Evolutionary conservation across 164 flowering plant genomes (phyloP), one percentile per base, ranked within the genome.

Genomic region (Magnolia kwangsiensis): DNA sequence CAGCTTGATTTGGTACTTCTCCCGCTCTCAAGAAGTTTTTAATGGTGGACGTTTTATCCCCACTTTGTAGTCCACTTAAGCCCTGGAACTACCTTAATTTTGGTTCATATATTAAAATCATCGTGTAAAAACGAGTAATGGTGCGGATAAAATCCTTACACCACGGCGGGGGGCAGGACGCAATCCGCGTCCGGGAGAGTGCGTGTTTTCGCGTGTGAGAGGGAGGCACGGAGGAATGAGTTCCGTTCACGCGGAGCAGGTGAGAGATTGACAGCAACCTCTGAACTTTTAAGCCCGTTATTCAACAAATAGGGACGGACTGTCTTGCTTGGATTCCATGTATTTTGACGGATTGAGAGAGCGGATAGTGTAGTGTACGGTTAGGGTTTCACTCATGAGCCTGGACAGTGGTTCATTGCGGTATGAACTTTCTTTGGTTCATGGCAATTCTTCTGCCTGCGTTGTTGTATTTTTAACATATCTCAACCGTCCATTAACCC

Each of bases 231-330:
- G 2, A 27, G 29, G 29, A 27, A 27, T 27, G 29, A 27, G 2
- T 2, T 27, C 75, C 80, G 78, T 81, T 86, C 87, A 86, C 87
- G 85, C 84, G 87, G 79, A 49, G 75, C 83, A 79, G 78, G 82
- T 74, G 79, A 65, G 63, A 50, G 37, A 37, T 69, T 77, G 82
- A 82, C 70, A 72, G 75, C 69, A 45, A 75, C 77, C 74, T 8
- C 45, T 13, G 61, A 74, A 50, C 80, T 78, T 80, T 77, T 75
- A 20, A 72, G 67, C 80, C 78, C 80, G 76, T 71, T 77, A 63
- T 71, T 51, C 65, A 67, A 68, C 55, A 67, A 13, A 23, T 5
- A 4, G 23, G 67, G 71, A 16, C 49, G 66, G 74, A 14, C 21
- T 10, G 58, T 19, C 29, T 66, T 73, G 81, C 78, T 80, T 78